Conservation (phyloP, 1,284 basidiomycete species). For the Cutaneotrichosporon sp. region DNA sequence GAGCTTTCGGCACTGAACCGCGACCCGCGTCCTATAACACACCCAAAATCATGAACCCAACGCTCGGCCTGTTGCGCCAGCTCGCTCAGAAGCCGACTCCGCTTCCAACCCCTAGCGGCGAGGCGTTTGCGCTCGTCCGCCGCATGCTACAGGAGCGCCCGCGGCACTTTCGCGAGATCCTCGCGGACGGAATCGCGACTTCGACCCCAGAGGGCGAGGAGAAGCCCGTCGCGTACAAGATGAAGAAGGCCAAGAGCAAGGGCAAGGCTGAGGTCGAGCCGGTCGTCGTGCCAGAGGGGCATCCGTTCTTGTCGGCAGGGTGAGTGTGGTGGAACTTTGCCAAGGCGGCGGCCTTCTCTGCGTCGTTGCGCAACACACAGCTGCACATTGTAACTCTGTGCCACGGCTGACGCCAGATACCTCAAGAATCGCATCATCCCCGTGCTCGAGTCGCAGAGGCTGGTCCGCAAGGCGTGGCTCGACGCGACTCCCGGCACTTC, state of each 20-base stretch:
- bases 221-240: conserved; percentile 2
- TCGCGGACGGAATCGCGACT: conserved; percentile 30
- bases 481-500: not conserved
- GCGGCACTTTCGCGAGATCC: conserved; percentile 41
- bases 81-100: not conserved
- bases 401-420: conserved; percentile 33
- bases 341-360: not conserved
- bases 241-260: conserved; percentile 17
- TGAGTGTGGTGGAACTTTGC: conserved; percentile 27
- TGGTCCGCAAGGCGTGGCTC: conserved; percentile 32
- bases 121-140: conserved; percentile 41
- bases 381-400: not conserved
- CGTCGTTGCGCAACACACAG: not conserved
- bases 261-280: conserved; percentile 12
- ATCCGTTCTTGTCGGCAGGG: conserved; percentile 45
- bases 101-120: conserved; percentile 16
- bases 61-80: conserved; percentile 1
- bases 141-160: conserved; percentile 34
- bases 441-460: conserved; percentile 37
- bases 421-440: conserved; percentile 46
- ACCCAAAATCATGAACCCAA: conserved; percentile 4
- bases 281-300: conserved; percentile 34
- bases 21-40: not conserved
- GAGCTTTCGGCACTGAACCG: not conserved
- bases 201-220: not conserved